Evolutionary conservation across 2,329 filamentous ascomycete genomes (phyloP), one percentile per base, ranked within the genome.

Genomic region (Cytospora leucostoma): DNA sequence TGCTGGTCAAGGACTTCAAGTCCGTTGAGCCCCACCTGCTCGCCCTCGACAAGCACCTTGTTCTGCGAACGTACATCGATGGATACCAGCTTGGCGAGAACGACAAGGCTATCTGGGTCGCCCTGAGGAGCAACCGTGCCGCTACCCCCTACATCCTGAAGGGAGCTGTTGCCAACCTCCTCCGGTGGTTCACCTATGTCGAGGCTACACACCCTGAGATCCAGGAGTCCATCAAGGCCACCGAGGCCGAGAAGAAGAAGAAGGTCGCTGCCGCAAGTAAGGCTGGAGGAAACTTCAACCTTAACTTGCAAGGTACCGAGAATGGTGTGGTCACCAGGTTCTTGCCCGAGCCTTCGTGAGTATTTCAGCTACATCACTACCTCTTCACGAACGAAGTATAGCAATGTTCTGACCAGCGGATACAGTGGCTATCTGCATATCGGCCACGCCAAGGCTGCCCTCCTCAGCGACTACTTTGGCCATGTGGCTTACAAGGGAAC

Each of bases 391-490:
- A 13, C 4, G 15, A n/a, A n/a, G 21, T 47, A 32, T 21, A 49
- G 34, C 32, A 17, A 37, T n/a, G 15, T 19, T 38, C 59, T 67
- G 33, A 66, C 44, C 3, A 27, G 49, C 10, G 7, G 19, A 10
- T 37, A 15, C 65, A 83, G 81, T 69, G 93, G 93, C 66, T 97
- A 96, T 74, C 86, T 97, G 52, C 94, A 97, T 79, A 96, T 97
- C 68, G 94, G 94, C 60, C 94, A 98, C 79, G 92, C 93, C 70
- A 98, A 98, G 79, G 93, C 93, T 35, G 93, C 93, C 7, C 83
- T 96, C 61, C 86, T 98, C 63, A 97, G 95, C 79, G 93, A 98
- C 76, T 98, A 96, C 82, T 98, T 98, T 71, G 94, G 93, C 52
- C 93, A 97, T 76, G 89, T 93, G 75, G 91, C 92, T 70, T 96